phyloP scores from a whole-genome alignment of 2,329 filamentous ascomycete species.

The Ramichloridium luteum region DNA sequence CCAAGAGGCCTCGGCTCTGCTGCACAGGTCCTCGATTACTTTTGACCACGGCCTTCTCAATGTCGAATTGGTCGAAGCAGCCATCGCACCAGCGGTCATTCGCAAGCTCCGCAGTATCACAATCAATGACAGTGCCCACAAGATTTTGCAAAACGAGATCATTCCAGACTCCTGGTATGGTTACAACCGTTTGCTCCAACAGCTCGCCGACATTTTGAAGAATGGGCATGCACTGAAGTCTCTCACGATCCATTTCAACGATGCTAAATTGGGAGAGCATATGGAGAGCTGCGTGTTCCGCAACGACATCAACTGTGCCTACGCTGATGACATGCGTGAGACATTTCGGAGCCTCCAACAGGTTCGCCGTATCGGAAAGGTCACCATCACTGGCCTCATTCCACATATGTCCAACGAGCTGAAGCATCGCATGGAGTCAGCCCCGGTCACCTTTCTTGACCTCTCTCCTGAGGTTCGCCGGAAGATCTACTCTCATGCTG shows the following conservation, averaged over 20 bases:
- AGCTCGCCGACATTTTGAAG: constrained; percentile 15
- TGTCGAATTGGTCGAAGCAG: constrained; percentile 6
- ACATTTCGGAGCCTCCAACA: constrained; percentile 8
- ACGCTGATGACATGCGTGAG: constrained; percentile 16
- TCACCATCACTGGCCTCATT: constrained; percentile 16
- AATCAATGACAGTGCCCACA: constrained; percentile 69
- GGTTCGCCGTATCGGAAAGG: constrained; percentile 15
- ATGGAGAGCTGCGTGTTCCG: constrained; percentile 16
- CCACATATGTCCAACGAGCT: constrained; percentile 13
- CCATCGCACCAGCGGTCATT: constrained; percentile 15
- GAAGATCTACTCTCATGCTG: constrained; percentile 17
- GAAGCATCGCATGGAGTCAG: constrained; percentile 15
- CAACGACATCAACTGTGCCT: constrained; percentile 15
- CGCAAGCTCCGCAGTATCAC: constrained; percentile 40
- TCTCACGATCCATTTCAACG: constrained; percentile 17
- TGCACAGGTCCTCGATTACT: constrained; percentile 17
- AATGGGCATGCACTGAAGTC: constrained; percentile 19
- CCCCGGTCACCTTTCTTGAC: constrained; percentile 11
- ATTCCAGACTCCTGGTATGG: constrained; percentile 16
- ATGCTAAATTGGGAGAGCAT: constrained; percentile 15
- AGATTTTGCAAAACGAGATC: constrained; percentile 46
- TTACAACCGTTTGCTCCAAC: constrained; percentile 15
- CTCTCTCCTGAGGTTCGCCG: constrained; percentile 20
- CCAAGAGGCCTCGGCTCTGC: constrained; percentile 18
- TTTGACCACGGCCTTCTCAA: constrained; percentile 21